These are phyloP conservation scores for Fusarium concolor DNA, from an alignment of 2,329 filamentous ascomycete genomes.

Conservation along the genomic window DNA sequence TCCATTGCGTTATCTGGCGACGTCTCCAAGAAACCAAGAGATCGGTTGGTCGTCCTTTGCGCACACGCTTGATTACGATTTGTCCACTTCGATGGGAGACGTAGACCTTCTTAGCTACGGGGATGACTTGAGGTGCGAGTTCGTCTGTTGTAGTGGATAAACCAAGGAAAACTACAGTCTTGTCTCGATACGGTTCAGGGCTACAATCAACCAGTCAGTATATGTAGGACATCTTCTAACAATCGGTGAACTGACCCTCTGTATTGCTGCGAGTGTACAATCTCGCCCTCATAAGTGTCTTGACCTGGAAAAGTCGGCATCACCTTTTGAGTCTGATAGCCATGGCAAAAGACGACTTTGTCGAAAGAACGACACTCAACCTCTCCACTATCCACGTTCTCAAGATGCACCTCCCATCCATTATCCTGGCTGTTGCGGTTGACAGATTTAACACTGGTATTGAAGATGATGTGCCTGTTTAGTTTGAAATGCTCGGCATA, in stretches of 20 bases:
- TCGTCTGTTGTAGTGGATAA: conserved; percentile 19
- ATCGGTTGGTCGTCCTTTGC: conserved; percentile 14
- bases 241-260: background rate
- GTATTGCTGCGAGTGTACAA: conserved; percentile 28
- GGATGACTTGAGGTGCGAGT: conserved; percentile 2
- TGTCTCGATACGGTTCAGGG: background rate
- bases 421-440: conserved; percentile 2
- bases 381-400: background rate
- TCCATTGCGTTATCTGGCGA: conserved; percentile 20
- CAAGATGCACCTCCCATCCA: conserved; percentile 9
- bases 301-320: conserved; percentile 27
- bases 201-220: background rate
- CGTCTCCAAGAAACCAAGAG: conserved; percentile 22
- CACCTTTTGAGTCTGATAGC: conserved; percentile 14
- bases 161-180: conserved; percentile 21
- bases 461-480: conserved; percentile 2
- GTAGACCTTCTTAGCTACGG: conserved; percentile 17
- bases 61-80: conserved; percentile 10
- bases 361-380: conserved; percentile 3
- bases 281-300: background rate
- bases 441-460: background rate
- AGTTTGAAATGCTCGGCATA: conserved; percentile 17
- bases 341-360: conserved; percentile 30
- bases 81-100: conserved; percentile 25
- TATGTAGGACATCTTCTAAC: rapidly evolving